Evolutionary conservation across 345 rosid species (phyloP).

Genomic region (Sisymbrium altissimum): DNA sequence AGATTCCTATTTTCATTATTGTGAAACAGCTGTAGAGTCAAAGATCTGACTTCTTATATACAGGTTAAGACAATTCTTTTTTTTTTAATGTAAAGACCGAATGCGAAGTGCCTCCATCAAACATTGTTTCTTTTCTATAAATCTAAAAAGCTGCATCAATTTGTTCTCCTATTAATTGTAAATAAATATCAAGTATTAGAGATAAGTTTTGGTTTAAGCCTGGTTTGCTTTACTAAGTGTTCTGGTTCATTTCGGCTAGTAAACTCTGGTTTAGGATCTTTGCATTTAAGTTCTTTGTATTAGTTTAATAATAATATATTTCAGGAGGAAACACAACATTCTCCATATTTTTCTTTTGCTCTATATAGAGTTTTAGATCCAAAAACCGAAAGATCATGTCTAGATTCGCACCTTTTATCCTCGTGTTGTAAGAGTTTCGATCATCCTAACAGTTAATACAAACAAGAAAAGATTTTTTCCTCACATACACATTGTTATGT

Average conservation of each 20-base stretch:
- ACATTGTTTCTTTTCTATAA: not conserved
- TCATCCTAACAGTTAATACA: no score
- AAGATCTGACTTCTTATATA: not conserved
- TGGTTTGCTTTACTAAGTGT: not conserved
- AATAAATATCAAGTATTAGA: not conserved
- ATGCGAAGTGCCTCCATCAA: not conserved
- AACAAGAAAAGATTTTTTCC: no score
- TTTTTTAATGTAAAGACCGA: not conserved
- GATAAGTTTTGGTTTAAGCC: not conserved
- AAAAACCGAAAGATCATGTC: not conserved
- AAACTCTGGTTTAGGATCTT: not conserved
- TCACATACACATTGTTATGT: no score
- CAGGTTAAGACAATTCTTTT: not conserved
- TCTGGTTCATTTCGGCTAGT: not conserved
- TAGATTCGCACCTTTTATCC: not conserved
- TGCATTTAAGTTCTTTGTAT: not conserved
- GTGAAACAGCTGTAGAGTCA: constrained; percentile 12
- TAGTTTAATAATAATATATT: not conserved
- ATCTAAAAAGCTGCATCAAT: not conserved
- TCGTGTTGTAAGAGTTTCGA: not conserved
- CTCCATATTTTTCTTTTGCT: not conserved
- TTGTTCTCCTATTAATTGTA: not conserved
- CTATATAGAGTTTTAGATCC: not conserved
- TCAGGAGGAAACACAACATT: not conserved
- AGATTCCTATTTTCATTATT: not conserved